Base-by-base conservation (phyloP, 768 basidiomycete species). In the Daedaleopsis sinensis region DNA sequence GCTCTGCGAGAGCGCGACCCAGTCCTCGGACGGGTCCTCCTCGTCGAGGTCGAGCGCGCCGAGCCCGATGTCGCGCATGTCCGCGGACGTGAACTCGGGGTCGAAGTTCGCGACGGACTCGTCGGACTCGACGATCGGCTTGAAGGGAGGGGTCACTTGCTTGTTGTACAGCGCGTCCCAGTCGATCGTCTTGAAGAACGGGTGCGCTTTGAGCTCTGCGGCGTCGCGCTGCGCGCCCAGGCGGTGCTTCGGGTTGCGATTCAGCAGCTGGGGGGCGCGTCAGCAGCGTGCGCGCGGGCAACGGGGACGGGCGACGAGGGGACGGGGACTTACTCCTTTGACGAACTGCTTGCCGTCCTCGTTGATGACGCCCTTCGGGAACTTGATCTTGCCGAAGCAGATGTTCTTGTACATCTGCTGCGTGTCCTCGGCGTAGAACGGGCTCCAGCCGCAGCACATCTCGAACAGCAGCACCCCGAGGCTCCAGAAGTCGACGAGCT, bases 371-470 rank as follows among this genome's bases (percentile, higher is more conserved):
- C 91, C 96, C 70, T 94, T 91, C 5, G 97, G 97, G 79, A 98
- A 98, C 55, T 95, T 83, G 72, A 98, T 98, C 83, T 98, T 98
- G 61, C 97, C 97, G 74, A 98, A 99, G 73, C 96, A 97, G 67
- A 93, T 94, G 77, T 92, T 94, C 82, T 95, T 95, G 80, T 99
- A 99, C 97, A 99, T 99, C 77, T 96, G 93, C 73, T 99, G 96
- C 5, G 94, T 97, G 72, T 99, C 97, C 70, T 99, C 97, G 18
- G 96, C 96, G 70, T 98, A 99, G 78, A 98, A 99, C 44, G 97
- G 97, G 72, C 92, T 94, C 97, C 97, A 98, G 7, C 97, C 97
- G 67, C 97, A 99, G 70, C 97, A 98, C 97, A 99, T 99, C 77
- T 99, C 97, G 72, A 98, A 99, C 23, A 99, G 80, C 36, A 99